phyloP scores from a whole-genome alignment of 257 asterid species.

The Plectranthus barbatus region DNA sequence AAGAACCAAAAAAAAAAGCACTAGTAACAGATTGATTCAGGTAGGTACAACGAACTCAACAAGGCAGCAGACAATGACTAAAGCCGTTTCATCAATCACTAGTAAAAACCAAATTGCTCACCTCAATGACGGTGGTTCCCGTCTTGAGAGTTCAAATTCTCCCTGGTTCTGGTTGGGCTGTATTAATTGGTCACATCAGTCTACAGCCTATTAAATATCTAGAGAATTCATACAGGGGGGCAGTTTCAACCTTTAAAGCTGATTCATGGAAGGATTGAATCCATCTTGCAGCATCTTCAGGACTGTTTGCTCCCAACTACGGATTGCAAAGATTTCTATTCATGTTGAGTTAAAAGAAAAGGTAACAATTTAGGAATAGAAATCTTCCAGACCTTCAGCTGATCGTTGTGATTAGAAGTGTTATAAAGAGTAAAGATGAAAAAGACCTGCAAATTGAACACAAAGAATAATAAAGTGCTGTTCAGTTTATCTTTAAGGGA shows the following conservation, averaged over 20 bases:
- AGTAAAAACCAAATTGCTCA: conserved; percentile 19
- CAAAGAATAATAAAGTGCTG: conserved; percentile 12
- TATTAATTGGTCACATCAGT: conserved; percentile 31
- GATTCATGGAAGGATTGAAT: conserved; percentile 84
- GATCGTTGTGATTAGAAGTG: conserved; percentile 82
- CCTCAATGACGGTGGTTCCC: conserved; percentile 55
- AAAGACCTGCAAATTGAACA: conserved; percentile 45
- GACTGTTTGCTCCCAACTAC: conserved; percentile 95
- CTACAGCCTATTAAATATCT: conserved; percentile 14
- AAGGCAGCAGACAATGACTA: conserved; percentile 1
- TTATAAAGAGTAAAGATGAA: conserved; percentile 63
- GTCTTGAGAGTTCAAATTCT: conserved; percentile 33
- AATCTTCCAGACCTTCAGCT: conserved; percentile 65
- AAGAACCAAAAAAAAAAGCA: background rate
- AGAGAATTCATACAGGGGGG: conserved; percentile 15
- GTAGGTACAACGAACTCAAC: conserved; percentile 5
- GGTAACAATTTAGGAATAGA: conserved; percentile 3
- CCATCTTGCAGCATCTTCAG: conserved; percentile 97
- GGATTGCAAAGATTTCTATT: conserved; percentile 19
- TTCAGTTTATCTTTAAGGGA: conserved; percentile 11
- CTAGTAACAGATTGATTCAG: conserved; percentile 7
- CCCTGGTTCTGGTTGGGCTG: conserved; percentile 63
- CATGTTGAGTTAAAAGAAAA: conserved; percentile 11
- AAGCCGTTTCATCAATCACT: conserved; percentile 10
- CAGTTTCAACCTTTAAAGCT: conserved; percentile 63